Conservation (phyloP, 495 filamentous ascomycete genomes). For the Barbatosphaeria neglecta region DNA sequence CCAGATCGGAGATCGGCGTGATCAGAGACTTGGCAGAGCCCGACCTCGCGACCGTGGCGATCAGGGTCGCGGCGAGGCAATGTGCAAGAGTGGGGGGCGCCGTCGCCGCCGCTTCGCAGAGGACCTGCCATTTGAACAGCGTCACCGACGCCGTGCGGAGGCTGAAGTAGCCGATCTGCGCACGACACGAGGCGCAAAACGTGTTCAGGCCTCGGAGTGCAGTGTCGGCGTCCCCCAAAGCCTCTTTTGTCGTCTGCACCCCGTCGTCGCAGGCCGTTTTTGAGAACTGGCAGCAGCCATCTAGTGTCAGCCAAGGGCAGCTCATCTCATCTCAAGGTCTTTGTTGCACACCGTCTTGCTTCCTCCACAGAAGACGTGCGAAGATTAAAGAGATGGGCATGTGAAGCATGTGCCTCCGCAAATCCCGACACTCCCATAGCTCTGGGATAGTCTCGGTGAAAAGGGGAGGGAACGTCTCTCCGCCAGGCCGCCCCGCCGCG, state of each 20-base stretch:
- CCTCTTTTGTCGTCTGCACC: slow-evolving; percentile 4
- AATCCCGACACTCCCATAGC: slow-evolving; percentile 41
- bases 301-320: background rate
- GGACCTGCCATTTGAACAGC: slow-evolving; percentile 27
- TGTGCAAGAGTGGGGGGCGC: slow-evolving; percentile 20
- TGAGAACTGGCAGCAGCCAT: slow-evolving; percentile 2
- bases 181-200: slow-evolving; percentile 26
- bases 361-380: background rate
- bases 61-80: slow-evolving; percentile 35
- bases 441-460: slow-evolving; percentile 37
- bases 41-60: slow-evolving; percentile 32
- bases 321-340: slow-evolving; percentile 23
- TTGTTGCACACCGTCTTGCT: background rate
- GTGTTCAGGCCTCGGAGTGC: slow-evolving; percentile 25
- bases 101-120: slow-evolving; percentile 10
- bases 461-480: slow-evolving; percentile 29
- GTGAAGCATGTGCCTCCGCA: slow-evolving; percentile 52
- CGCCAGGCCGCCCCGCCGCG: slow-evolving; percentile 8
- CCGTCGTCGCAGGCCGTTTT: slow-evolving; percentile 4
- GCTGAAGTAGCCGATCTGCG: slow-evolving; percentile 41
- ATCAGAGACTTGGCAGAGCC: slow-evolving; percentile 38
- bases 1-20: slow-evolving; percentile 20
- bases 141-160: slow-evolving; percentile 26
- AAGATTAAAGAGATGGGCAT: background rate
- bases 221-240: background rate